These are phyloP conservation scores for Trichoderma hamatum DNA, from an alignment of 2,329 filamentous ascomycete species.

Conservation along the genomic window DNA sequence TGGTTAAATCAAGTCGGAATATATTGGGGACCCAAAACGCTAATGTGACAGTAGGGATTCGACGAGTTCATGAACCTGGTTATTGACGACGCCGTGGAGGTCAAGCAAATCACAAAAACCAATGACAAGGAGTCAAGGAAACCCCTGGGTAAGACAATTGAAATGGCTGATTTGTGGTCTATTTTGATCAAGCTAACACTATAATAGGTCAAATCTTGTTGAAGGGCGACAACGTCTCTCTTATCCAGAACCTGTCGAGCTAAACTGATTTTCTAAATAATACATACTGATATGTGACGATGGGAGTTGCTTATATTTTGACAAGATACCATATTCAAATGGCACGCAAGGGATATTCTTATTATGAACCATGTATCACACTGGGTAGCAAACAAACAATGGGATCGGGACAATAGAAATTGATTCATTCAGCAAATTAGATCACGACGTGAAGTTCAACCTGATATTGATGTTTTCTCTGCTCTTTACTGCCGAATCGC, in stretches of 20 bases:
- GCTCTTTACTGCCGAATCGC: neutral
- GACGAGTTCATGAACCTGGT: constrained; percentile 99
- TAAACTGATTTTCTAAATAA: constrained; percentile 29
- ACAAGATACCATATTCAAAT: constrained; percentile 20
- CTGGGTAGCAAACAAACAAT: constrained; percentile 20
- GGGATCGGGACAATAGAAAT: constrained; percentile 21
- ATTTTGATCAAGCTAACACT: constrained; percentile 34
- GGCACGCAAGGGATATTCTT: constrained; percentile 19
- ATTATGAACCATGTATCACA: constrained; percentile 20
- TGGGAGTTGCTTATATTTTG: constrained; percentile 17
- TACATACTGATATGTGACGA: constrained; percentile 7
- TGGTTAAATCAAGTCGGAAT: constrained; percentile 39
- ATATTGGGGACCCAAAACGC: too few species aligned
- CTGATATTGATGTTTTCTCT: neutral
- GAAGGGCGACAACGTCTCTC: constrained; percentile 85
- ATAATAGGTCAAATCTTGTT: constrained; percentile 77
- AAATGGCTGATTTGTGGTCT: neutral
- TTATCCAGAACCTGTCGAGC: constrained; percentile 64
- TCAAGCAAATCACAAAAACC: constrained; percentile 80
- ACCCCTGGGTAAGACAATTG: constrained; percentile 65
- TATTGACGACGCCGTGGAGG: constrained; percentile 91
- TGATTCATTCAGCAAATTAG: neutral
- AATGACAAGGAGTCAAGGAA: constrained; percentile 75
- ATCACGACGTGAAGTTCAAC: neutral
- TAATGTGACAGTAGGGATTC: constrained; percentile 68